Base-by-base conservation (phyloP, 495 filamentous ascomycete genomes). In the Penicillium cataractarum region DNA sequence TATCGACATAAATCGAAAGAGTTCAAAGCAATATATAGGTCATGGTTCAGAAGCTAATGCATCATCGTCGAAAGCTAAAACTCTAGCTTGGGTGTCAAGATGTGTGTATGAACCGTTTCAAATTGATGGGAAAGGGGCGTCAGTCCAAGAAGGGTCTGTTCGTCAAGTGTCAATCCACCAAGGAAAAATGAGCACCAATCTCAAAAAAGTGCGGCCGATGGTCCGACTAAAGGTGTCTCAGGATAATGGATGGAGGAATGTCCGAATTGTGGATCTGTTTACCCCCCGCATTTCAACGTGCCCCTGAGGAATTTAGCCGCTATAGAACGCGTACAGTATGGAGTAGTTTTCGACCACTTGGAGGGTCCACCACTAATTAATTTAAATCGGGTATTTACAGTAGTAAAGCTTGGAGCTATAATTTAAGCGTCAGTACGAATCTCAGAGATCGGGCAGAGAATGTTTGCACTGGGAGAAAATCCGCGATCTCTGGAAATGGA, bases 161-260 rank as follows among this genome's bases (percentile, higher is more conserved):
- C n/a, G n/a, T 42, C 49, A 40, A 53, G 26, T 33, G 24, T 17
- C 48, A 42, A 24, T 44, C 44, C 15, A 17, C 33, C 17, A 37
- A 29, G 21, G 12, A 13, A 2, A 24, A 32, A 22, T 7, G 6
- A 4, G 33, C 6, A 12, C 6, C 17, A 29, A 10, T 7, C 17
- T 60, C 17, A 4, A 50, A 21, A 12, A 31, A 40, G 1, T 15
- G 22, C 33, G 57, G 48, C 33, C 32, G 15, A 51, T 10, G 33
- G n/a, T 33, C 60, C 46, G 46, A 19, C 21, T 6, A 15, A 21
- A 21, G 22, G 6, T 46, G 53, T 56, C 53, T 57, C 33, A 62
- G 35, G 24, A 24, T 35, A 19, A 46, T 52, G 33, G 13, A 27
- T 57, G 60, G 60, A 57, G 60, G 60, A 62, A 62, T 62, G 60